These are phyloP conservation scores for Talaromyces sp. DNA, from an alignment of 2,329 filamentous ascomycete genomes.

Conservation along the genomic window DNA sequence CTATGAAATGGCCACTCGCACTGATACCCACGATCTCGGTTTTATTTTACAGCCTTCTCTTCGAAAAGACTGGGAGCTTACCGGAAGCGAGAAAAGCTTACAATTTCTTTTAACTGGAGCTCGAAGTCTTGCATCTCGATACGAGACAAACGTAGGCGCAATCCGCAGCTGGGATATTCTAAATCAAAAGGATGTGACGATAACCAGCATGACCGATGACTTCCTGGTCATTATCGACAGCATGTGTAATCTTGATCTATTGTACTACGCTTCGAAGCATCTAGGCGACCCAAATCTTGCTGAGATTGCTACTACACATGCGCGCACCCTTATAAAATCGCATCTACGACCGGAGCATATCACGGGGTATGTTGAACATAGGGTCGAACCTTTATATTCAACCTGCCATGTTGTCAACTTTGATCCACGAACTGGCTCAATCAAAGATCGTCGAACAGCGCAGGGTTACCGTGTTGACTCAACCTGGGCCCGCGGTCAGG, in stretches of 20 bases:
- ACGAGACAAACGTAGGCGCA: neutral
- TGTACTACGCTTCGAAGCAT: constrained; percentile 37
- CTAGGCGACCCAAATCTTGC: constrained; percentile 26
- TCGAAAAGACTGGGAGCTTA: neutral
- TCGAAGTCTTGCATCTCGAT: neutral
- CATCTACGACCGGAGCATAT: neutral
- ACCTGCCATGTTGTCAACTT: neutral
- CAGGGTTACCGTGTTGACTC: constrained; percentile 25
- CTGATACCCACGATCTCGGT: constrained; percentile 3
- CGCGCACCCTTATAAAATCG: constrained; percentile 32
- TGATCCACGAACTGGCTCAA: neutral
- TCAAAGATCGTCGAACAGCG: constrained; percentile 22
- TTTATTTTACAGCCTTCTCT: neutral
- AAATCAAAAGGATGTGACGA: constrained; percentile 18
- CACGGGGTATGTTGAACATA: neutral
- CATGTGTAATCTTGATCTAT: constrained; percentile 41
- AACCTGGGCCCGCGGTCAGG: constrained; percentile 26
- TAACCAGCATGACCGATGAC: constrained; percentile 36
- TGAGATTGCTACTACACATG: constrained; percentile 39
- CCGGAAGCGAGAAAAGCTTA: neutral
- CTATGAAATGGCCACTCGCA: neutral
- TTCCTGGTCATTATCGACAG: constrained; percentile 46
- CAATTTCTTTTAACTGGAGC: neutral
- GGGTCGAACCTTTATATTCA: neutral
- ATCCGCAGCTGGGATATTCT: constrained; percentile 21